Evolutionary conservation across 2,329 filamentous ascomycete species (phyloP).

Genomic region (Cercospora beticola): DNA sequence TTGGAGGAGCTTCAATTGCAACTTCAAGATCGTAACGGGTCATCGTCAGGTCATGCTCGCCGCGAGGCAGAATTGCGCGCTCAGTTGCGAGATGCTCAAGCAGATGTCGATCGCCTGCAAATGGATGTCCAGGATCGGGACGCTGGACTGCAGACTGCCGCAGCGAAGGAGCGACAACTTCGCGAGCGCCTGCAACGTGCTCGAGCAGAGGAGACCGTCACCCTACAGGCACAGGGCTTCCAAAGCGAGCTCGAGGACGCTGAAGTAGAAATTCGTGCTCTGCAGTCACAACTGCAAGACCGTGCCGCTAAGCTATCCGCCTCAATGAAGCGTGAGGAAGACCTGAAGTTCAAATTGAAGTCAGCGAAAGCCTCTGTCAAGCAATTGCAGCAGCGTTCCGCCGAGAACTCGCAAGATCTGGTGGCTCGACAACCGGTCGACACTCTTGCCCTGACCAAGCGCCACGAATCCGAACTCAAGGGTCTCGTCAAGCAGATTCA

Average conservation of each 20-base stretch:
- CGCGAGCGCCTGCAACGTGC: conserved; percentile 35
- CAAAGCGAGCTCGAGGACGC: conserved; percentile 41
- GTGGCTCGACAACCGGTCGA: neutral
- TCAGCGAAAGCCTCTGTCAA: conserved; percentile 26
- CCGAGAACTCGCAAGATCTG: conserved; percentile 45
- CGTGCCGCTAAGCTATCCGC: conserved; percentile 35
- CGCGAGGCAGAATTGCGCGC: conserved; percentile 44
- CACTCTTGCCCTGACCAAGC: conserved; percentile 58
- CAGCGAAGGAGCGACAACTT: conserved; percentile 46
- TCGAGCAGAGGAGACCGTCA: conserved; percentile 31
- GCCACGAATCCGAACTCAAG: conserved; percentile 72
- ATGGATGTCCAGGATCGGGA: conserved; percentile 48
- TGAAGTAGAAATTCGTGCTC: conserved; percentile 42
- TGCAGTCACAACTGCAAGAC: conserved; percentile 39
- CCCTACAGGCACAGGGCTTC: conserved; percentile 43
- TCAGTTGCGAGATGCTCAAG: conserved; percentile 37
- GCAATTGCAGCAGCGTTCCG: conserved; percentile 37
- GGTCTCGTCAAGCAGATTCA: conserved; percentile 87
- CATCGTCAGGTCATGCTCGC: conserved; percentile 38
- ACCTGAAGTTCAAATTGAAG: conserved; percentile 39
- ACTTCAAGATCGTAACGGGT: conserved; percentile 50
- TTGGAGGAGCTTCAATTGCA: conserved; percentile 40
- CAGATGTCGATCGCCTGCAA: conserved; percentile 37
- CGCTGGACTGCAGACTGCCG: conserved; percentile 36
- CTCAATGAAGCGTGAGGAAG: conserved; percentile 36